Evolutionary conservation across 257 asterid species (phyloP).

Genomic region (Ophiorrhiza pumila): DNA sequence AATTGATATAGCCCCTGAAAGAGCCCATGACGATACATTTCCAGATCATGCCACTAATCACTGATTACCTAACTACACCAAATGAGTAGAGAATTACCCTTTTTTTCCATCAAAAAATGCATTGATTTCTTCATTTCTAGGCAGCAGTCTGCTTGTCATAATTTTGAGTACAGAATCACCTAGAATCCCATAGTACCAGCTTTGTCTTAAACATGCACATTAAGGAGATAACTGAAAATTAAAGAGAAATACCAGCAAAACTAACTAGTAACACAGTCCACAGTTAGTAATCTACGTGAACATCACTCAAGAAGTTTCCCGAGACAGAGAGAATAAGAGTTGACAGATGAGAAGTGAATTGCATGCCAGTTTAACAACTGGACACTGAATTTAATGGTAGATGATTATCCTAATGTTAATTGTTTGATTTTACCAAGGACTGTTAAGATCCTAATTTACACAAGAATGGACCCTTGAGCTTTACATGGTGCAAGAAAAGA

Average conservation of each 20-base stretch:
- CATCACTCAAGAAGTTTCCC: too few species aligned
- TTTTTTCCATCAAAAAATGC: too few species aligned
- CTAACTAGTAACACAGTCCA: neutral
- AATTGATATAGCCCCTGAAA: neutral
- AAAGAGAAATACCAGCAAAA: neutral
- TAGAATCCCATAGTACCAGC: neutral
- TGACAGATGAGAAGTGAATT: neutral
- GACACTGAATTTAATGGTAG: neutral
- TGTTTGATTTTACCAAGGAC: too few species aligned
- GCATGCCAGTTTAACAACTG: neutral
- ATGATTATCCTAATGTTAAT: neutral
- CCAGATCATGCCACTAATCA: neutral
- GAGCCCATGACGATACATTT: neutral
- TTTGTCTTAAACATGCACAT: neutral
- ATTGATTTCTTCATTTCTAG: too few species aligned
- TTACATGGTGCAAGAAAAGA: neutral
- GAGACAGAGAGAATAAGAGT: too few species aligned
- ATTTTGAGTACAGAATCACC: too few species aligned
- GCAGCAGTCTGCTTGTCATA: too few species aligned
- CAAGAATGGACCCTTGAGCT: neutral
- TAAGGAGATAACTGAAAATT: neutral
- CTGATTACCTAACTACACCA: neutral
- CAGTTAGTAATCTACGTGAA: neutral
- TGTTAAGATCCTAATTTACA: too few species aligned
- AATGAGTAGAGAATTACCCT: neutral